These are phyloP conservation scores for Candida orba DNA, from an alignment of 805 yeast genomes.

Conservation along the genomic window DNA sequence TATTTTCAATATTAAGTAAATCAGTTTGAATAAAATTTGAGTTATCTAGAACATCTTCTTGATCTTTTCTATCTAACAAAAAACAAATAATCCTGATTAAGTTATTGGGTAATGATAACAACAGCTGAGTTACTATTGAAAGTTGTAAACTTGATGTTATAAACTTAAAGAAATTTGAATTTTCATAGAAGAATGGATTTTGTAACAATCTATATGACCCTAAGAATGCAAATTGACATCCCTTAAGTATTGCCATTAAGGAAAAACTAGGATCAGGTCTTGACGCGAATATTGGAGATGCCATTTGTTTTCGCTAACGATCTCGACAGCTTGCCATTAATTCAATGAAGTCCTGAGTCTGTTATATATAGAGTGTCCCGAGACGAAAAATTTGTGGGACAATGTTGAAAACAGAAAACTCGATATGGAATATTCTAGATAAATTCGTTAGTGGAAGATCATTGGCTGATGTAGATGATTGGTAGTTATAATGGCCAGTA, in stretches of 20 bases:
- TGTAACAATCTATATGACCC: conserved; percentile 14
- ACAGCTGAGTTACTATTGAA: conserved; percentile 7
- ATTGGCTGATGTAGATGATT: no score
- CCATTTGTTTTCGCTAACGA: conserved; percentile 6
- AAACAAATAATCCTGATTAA: not conserved
- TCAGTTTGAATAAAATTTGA: conserved; percentile 1
- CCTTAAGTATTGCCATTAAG: conserved; percentile 10
- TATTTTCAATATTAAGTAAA: conserved; percentile 2
- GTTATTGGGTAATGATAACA: conserved; percentile 2
- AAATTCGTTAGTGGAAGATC: no score
- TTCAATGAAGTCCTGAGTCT: no score
- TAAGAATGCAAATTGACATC: conserved; percentile 13
- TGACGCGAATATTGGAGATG: conserved; percentile 17
- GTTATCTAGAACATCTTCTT: not conserved
- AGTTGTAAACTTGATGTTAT: conserved; percentile 4
- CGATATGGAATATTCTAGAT: no score
- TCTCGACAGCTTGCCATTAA: no score
- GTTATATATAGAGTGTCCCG: no score
- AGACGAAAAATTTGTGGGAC: no score
- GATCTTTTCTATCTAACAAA: not conserved
- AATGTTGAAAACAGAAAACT: no score
- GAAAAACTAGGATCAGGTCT: conserved; percentile 13
- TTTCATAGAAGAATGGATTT: conserved; percentile 11
- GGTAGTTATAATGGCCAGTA: no score
- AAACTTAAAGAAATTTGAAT: conserved; percentile 9